Evolutionary conservation across 2,329 filamentous ascomycete species (phyloP).

Genomic region (Epichloe sp.): DNA sequence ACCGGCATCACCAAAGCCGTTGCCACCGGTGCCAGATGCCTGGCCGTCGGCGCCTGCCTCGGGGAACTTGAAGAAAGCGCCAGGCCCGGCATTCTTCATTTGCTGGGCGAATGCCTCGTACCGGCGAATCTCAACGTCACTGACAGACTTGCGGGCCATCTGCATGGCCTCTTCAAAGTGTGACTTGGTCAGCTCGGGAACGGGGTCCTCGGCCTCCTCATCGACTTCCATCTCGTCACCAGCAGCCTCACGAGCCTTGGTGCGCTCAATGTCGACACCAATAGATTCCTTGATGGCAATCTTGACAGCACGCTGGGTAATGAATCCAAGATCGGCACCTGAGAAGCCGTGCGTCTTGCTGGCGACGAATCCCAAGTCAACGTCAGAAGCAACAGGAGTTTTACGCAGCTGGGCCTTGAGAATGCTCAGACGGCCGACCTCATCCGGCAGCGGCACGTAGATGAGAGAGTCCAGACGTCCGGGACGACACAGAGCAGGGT

Average conservation of each 20-base stretch:
- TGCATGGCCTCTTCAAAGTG: slow-evolving; percentile 99
- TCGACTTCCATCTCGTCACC: slow-evolving; percentile 60
- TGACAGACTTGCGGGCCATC: slow-evolving; percentile 83
- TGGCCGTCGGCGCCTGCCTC: slow-evolving; percentile 55
- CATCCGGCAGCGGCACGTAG: slow-evolving; percentile 93
- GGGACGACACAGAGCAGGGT: slow-evolving; percentile 93
- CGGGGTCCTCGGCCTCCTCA: slow-evolving; percentile 78
- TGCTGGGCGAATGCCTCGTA: slow-evolving; percentile 98
- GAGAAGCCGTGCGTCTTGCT: slow-evolving; percentile 98
- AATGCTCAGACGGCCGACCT: slow-evolving; percentile 77
- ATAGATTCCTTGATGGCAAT: slow-evolving; percentile 98
- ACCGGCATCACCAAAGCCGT: slow-evolving; percentile 69
- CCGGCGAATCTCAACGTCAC: slow-evolving; percentile 90
- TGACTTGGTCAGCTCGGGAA: slow-evolving; percentile 86
- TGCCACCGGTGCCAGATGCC: slow-evolving; percentile 41
- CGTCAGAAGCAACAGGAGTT: slow-evolving; percentile 78
- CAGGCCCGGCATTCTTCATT: slow-evolving; percentile 95
- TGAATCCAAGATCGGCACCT: slow-evolving; percentile 97
- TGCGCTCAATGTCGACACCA: slow-evolving; percentile 71
- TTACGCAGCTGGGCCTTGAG: slow-evolving; percentile 95
- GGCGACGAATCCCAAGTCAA: slow-evolving; percentile 84
- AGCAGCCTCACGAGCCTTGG: slow-evolving; percentile 76
- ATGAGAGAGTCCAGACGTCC: slow-evolving; percentile 97
- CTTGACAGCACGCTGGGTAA: slow-evolving; percentile 98
- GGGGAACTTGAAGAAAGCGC: slow-evolving; percentile 97